These are phyloP conservation scores for Glutinoglossum americanum DNA, from an alignment of 495 filamentous ascomycete genomes.

Conservation along the genomic window DNA sequence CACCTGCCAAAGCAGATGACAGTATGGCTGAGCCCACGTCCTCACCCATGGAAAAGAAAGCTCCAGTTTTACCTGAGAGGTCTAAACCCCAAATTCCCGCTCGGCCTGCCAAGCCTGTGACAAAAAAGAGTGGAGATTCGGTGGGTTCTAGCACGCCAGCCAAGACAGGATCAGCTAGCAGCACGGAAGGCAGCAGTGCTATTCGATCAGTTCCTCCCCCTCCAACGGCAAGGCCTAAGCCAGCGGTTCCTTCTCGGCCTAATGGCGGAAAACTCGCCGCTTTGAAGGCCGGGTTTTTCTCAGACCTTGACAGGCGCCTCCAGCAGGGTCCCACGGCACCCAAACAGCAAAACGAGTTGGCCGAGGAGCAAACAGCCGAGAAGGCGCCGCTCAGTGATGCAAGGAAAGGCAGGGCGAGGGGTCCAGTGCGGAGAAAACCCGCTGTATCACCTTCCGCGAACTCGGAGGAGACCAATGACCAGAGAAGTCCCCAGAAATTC, in stretches of 20 bases:
- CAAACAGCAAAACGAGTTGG: conserved; percentile 36
- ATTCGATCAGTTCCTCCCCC: conserved; percentile 16
- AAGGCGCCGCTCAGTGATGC: conserved; percentile 64
- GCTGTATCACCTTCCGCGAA: conserved; percentile 16
- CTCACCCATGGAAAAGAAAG: conserved; percentile 2
- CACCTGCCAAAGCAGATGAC: conserved; percentile 22
- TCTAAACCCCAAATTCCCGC: conserved; percentile 65
- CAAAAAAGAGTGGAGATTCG: conserved; percentile 13
- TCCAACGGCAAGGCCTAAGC: conserved; percentile 40
- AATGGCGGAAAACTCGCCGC: conserved; percentile 73
- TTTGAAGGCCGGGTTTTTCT: conserved; percentile 73
- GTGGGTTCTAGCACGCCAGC: conserved; percentile 19
- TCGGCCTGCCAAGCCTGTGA: conserved; percentile 38
- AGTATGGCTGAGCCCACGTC: conserved; percentile 1
- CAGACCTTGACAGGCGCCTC: conserved; percentile 68
- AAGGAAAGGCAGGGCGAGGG: conserved; percentile 72
- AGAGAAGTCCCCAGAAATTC: background rate
- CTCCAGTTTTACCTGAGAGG: conserved; percentile 31
- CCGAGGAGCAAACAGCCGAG: conserved; percentile 26
- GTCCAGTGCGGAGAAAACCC: conserved; percentile 64
- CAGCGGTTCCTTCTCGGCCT: conserved; percentile 60
- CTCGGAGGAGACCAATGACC: background rate
- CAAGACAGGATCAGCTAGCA: conserved; percentile 15
- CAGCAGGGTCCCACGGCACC: conserved; percentile 57
- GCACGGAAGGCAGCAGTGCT: conserved; percentile 15